phyloP scores from a whole-genome alignment of 2,329 filamentous ascomycete species.

The Pseudogymnoascus sp. region DNA sequence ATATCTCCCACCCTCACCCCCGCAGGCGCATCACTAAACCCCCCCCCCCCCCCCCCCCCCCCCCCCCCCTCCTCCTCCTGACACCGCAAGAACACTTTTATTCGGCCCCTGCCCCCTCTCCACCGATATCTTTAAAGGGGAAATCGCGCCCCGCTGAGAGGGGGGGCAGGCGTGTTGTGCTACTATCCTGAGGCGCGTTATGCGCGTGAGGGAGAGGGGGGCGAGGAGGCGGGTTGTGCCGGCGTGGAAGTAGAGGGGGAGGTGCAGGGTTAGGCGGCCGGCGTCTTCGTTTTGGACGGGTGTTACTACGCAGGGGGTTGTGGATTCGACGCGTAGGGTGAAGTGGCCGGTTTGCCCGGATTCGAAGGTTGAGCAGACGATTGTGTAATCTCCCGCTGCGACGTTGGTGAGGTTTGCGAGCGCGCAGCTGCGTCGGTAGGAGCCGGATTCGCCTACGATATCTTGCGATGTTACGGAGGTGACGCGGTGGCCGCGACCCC shows the following conservation, averaged over 20 bases:
- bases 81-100: slow-evolving; percentile 54
- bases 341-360: slow-evolving; percentile 68
- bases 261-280: slow-evolving; percentile 56
- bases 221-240: slow-evolving; percentile 41
- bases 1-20: slow-evolving; percentile 65
- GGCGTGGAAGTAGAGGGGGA: slow-evolving; percentile 43
- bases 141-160: slow-evolving; percentile 22
- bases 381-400: slow-evolving; percentile 68
- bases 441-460: slow-evolving; percentile 73
- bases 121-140: slow-evolving; percentile 59
- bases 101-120: slow-evolving; percentile 65
- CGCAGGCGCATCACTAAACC: slow-evolving; percentile 59
- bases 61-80: no score
- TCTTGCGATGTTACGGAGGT: slow-evolving; percentile 63
- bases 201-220: slow-evolving; percentile 19
- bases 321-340: slow-evolving; percentile 63
- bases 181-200: slow-evolving; percentile 20
- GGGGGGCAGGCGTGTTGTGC: slow-evolving; percentile 27
- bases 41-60: slow-evolving; percentile 54
- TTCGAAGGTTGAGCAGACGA: slow-evolving; percentile 88
- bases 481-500: slow-evolving; percentile 65
- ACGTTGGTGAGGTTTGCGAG: slow-evolving; percentile 53
- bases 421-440: slow-evolving; percentile 75
- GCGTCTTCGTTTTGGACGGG: slow-evolving; percentile 65
- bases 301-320: slow-evolving; percentile 43